These are phyloP conservation scores for Fusarium humuli DNA, from an alignment of 2,329 filamentous ascomycete genomes.

Conservation along the genomic window DNA sequence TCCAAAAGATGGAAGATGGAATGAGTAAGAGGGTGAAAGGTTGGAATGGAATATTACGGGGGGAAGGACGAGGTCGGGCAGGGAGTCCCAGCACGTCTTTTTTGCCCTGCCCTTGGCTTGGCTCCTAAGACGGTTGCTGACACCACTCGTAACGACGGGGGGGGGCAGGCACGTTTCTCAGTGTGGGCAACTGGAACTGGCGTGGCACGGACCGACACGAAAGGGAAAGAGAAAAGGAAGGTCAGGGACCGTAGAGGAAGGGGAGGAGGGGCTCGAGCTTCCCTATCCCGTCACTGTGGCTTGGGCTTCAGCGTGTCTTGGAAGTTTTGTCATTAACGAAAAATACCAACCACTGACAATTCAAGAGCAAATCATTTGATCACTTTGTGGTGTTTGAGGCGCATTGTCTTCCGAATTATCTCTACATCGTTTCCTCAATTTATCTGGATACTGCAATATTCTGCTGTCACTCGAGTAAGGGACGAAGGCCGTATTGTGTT, in stretches of 20 bases:
- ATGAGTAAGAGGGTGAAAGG: constrained; percentile 11
- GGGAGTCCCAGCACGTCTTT: constrained; percentile 32
- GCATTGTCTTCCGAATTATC: not conserved
- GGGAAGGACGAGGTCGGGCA: constrained; percentile 33
- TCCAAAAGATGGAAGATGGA: constrained; percentile 9
- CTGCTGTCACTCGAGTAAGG: not conserved
- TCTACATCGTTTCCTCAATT: not conserved
- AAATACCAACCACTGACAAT: not conserved
- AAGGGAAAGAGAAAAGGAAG: constrained; percentile 8
- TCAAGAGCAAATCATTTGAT: not conserved
- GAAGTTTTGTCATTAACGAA: not conserved
- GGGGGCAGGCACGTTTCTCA: constrained; percentile 30
- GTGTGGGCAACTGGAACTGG: constrained; percentile 6
- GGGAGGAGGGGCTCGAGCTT: constrained; percentile 3
- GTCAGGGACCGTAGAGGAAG: constrained; percentile 22
- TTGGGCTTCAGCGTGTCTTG: constrained; percentile 25
- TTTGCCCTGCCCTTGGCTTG: constrained; percentile 36
- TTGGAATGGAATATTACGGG: constrained; percentile 19
- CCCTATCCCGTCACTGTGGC: constrained; percentile 19
- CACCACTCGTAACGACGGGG: constrained; percentile 15
- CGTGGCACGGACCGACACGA: constrained; percentile 25
- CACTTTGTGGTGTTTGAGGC: not conserved
- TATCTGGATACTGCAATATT: not conserved
- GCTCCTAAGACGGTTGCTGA: constrained; percentile 17
- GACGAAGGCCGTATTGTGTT: constrained; percentile 18